phyloP scores from a whole-genome alignment of 1,284 basidiomycete genomes.

The Trametes polyzona region DNA sequence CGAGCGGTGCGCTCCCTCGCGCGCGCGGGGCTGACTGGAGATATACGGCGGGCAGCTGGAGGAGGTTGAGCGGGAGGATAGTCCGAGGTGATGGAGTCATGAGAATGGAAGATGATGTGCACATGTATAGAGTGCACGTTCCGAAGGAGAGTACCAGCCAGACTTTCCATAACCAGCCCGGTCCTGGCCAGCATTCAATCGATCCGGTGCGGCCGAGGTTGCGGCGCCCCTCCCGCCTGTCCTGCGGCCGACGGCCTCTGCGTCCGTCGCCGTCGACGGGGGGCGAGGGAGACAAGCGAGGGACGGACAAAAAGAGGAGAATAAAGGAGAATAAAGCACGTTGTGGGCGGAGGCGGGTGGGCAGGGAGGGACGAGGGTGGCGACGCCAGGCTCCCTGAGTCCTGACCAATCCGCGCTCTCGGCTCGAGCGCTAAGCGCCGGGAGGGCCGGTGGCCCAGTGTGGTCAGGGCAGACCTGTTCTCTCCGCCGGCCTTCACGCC shows the following conservation, averaged over 20 bases:
- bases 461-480: conserved; percentile 33
- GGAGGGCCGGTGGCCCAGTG: conserved; percentile 27
- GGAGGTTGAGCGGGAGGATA: conserved; percentile 17
- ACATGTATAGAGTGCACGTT: conserved; percentile 27
- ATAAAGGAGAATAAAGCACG: conserved; percentile 11
- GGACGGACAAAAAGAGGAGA: conserved; percentile 10
- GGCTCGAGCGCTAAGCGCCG: conserved; percentile 8
- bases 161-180: conserved; percentile 22
- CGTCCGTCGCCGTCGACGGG: background rate
- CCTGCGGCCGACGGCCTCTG: background rate
- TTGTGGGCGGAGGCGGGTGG: no score
- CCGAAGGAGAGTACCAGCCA: conserved; percentile 16
- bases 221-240: conserved; percentile 13
- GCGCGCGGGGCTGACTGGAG: background rate
- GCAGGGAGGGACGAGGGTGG: conserved; percentile 20
- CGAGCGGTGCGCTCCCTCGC: background rate
- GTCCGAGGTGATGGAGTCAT: conserved; percentile 26
- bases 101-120: conserved; percentile 32
- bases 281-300: background rate
- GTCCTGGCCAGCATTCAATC: conserved; percentile 26
- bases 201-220: conserved; percentile 28
- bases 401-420: no score
- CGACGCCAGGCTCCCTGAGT: no score
- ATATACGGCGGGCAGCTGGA: background rate
- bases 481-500: conserved; percentile 38